Evolutionary conservation across 257 asterid genomes (phyloP), one percentile per base, ranked within the genome.

Genomic region (Salvia rosmarinus): DNA sequence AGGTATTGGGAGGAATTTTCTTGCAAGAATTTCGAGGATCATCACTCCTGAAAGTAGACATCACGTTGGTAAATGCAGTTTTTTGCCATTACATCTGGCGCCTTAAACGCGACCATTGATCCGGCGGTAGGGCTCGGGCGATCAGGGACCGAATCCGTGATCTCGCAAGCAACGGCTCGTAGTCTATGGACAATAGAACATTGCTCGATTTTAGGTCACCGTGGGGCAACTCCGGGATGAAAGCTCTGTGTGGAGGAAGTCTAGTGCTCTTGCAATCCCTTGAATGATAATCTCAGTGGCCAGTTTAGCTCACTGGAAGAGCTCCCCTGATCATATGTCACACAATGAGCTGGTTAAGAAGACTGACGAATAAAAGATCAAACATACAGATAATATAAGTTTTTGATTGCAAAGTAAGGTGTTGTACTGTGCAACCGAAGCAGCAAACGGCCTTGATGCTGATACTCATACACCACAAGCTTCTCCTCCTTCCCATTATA

Each of bases 141-240:
- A 87, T 72, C 58, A 94, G 61, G 64, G 84, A 59, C 70, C 46
- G 28, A 72, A 85, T 6, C 98, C 97, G 9, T 78, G 87, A 74
- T 91, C 96, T 1, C n/a, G 82, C 46, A 11, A 94, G 88, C 6
- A 89, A 5, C 0, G 98, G 94, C 76, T 86, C 96, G 10, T 79
- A 68, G 2, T 84, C 83, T 2, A 57, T 12, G 32, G 75, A 73
- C 20, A 90, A 68, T 14, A 94, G 85, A n/a, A 94, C 82, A 34
- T 90, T 94, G 85, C 91, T 86, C 1, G 97, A 94, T 76, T 86
- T 88, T 43, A 94, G 86, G 78, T 94, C 79, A 0, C 97, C 97
- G 3, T 89, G 98, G 8, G 98, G 98, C 8, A 87, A 55, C 49
- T 86, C 87, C 2, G 72, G 0, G 79, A 40, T 4, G 89, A 42